phyloP scores from a whole-genome alignment of 495 filamentous ascomycete species.

The Tuber indicum region DNA sequence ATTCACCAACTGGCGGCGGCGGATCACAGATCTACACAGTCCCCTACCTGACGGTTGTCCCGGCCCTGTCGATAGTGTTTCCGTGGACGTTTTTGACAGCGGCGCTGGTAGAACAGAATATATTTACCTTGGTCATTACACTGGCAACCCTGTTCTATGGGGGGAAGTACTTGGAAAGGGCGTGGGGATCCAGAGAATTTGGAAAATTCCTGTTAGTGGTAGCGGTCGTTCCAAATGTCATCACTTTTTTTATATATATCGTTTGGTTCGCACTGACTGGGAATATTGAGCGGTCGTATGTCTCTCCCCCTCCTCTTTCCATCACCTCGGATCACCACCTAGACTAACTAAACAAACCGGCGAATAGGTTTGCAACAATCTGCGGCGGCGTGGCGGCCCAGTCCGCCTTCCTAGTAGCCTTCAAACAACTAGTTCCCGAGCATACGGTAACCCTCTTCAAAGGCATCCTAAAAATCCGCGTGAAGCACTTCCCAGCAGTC shows the following conservation, averaged over 20 bases:
- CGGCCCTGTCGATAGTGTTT: constrained; percentile 72
- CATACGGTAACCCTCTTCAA: constrained; percentile 94
- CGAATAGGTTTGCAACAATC: constrained; percentile 62
- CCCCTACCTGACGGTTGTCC: constrained; percentile 80
- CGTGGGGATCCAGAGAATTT: constrained; percentile 90
- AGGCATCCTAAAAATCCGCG: constrained; percentile 78
- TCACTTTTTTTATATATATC: constrained; percentile 66
- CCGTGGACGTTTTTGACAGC: constrained; percentile 89
- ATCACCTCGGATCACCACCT: background rate
- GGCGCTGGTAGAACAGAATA: constrained; percentile 85
- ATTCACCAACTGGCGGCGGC: constrained; percentile 40
- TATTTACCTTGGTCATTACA: constrained; percentile 77
- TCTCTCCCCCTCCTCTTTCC: background rate
- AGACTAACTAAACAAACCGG: constrained; percentile 35
- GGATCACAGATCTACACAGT: constrained; percentile 51
- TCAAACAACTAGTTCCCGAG: constrained; percentile 95
- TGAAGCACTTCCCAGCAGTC: constrained; percentile 86
- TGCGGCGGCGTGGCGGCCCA: constrained; percentile 84
- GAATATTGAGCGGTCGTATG: constrained; percentile 60
- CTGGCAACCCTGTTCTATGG: constrained; percentile 82
- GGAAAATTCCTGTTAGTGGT: constrained; percentile 79
- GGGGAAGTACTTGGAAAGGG: constrained; percentile 88
- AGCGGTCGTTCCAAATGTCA: constrained; percentile 69
- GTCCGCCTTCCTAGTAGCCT: constrained; percentile 90
- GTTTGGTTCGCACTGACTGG: constrained; percentile 64